These are phyloP conservation scores for Termitomyces sp. DNA, from an alignment of 768 basidiomycete species.

Conservation along the genomic window DNA sequence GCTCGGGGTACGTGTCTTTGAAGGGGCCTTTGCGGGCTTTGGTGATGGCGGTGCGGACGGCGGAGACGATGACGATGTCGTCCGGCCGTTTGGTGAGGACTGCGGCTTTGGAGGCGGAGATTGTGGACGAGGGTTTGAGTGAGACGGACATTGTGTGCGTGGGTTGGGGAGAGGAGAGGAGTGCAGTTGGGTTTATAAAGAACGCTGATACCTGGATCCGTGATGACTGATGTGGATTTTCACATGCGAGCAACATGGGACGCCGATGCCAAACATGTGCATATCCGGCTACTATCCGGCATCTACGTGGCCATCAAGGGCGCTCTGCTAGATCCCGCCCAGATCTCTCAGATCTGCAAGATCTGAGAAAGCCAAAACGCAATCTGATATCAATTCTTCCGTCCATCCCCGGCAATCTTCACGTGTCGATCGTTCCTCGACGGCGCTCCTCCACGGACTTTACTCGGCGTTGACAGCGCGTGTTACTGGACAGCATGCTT, in stretches of 20 bases:
- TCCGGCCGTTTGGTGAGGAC: slow-evolving; percentile 72
- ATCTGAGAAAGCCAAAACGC: too few relatives aligned
- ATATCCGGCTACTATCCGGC: not conserved
- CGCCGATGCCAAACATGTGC: not conserved
- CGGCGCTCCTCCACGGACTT: too few relatives aligned
- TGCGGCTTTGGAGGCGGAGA: slow-evolving; percentile 49
- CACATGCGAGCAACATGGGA: not conserved
- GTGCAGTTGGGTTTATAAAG: not conserved
- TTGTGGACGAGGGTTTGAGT: not conserved
- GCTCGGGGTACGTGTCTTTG: slow-evolving; percentile 86
- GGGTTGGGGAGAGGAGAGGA: not conserved
- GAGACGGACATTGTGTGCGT: not conserved
- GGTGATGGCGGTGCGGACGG: slow-evolving; percentile 88
- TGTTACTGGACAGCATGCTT: too few relatives aligned
- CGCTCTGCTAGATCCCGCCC: too few relatives aligned
- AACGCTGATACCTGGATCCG: not conserved
- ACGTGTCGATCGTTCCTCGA: too few relatives aligned
- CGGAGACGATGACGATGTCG: slow-evolving; percentile 89
- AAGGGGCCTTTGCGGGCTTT: slow-evolving; percentile 89
- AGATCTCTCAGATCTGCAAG: too few relatives aligned
- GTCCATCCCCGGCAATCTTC: too few relatives aligned
- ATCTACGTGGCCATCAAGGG: too few relatives aligned
- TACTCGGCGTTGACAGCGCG: too few relatives aligned
- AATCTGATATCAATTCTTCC: too few relatives aligned
- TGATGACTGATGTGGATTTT: not conserved